These are phyloP conservation scores for Hygrophorus russula DNA, from an alignment of 768 basidiomycete genomes.

Conservation along the genomic window DNA sequence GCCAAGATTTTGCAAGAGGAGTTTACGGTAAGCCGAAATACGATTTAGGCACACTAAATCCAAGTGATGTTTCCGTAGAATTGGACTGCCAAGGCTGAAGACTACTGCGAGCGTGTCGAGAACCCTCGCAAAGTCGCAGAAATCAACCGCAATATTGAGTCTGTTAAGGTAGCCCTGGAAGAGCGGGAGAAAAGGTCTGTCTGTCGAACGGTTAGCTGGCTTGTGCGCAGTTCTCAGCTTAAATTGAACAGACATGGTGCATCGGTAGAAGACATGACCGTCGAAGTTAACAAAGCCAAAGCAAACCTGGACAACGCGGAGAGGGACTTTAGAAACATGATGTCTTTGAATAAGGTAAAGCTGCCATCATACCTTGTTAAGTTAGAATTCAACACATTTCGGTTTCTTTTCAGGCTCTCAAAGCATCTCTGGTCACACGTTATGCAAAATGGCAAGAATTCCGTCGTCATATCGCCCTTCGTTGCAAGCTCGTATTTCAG, in stretches of 20 bases:
- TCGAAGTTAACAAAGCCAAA: conserved; percentile 56
- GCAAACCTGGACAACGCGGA: conserved; percentile 48
- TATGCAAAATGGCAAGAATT: conserved; percentile 77
- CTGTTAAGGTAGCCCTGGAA: conserved; percentile 51
- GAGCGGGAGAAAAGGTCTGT: conserved; percentile 54
- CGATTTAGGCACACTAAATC: background rate
- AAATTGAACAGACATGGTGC: conserved; percentile 50
- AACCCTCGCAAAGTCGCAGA: conserved; percentile 46
- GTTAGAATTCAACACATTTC: background rate
- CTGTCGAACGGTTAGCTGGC: background rate
- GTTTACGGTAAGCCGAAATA: conserved; percentile 35
- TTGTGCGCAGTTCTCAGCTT: background rate
- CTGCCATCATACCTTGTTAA: background rate
- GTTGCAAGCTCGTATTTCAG: conserved; percentile 75
- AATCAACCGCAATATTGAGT: conserved; percentile 51
- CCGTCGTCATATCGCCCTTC: conserved; percentile 78
- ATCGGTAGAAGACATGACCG: conserved; percentile 65
- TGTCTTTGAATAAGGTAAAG: conserved; percentile 50
- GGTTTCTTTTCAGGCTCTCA: conserved; percentile 41
- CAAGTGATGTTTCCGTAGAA: conserved; percentile 21
- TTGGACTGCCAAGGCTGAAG: conserved; percentile 54
- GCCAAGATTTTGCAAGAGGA: conserved; percentile 47
- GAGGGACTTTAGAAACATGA: conserved; percentile 52
- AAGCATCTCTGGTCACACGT: conserved; percentile 52
- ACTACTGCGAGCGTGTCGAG: conserved; percentile 46